Evolutionary conservation across 495 filamentous ascomycete genomes (phyloP), one percentile per base, ranked within the genome.

Genomic region (Niebla homalea): DNA sequence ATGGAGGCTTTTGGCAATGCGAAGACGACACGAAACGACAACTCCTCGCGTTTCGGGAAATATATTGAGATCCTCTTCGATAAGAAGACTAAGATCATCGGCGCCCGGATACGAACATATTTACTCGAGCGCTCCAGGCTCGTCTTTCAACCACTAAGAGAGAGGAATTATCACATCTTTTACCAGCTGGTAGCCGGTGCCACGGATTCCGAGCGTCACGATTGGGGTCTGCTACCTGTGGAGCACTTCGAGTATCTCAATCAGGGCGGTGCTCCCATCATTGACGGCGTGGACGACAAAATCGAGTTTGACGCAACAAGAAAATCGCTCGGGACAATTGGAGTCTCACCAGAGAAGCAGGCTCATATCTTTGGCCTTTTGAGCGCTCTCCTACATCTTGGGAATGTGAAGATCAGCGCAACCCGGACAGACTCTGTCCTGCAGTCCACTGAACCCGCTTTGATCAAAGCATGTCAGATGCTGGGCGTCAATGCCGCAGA

Each of bases 41-140:
- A 99, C 67, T 99, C 92, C 5, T 96, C 90, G 18, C 80, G 92
- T 52, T 99, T 99, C 65, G 92, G 92, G 57, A 99, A 99, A 73
- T 99, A 99, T 62, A 96, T 99, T 56, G 92, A 99, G 67, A 99
- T 99, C 57, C 87, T 99, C 86, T 99, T 99, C 61, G 87, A 97
- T 70, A 81, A 84, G 52, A 79, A 80, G 56, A 94, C 88, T 48
- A 92, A 94, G 61, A 99, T 99, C 62, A 94, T 99, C 59, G 92
- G 92, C 51, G 92, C 92, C 25, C 90, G 89, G 70, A 97, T 99
- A 57, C 73, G 92, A 56, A 96, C 89, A 35, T 99, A 97, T 64
- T 73, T 99, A 44, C 70, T 99, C 35, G 92, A 99, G 66, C 84
- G 92, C 58, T 97, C 92, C 43, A 83, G 92, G 62, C 72, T 99